Evolutionary conservation across 2,329 filamentous ascomycete genomes (phyloP).

Genomic region (Aspergillus caelatus): DNA sequence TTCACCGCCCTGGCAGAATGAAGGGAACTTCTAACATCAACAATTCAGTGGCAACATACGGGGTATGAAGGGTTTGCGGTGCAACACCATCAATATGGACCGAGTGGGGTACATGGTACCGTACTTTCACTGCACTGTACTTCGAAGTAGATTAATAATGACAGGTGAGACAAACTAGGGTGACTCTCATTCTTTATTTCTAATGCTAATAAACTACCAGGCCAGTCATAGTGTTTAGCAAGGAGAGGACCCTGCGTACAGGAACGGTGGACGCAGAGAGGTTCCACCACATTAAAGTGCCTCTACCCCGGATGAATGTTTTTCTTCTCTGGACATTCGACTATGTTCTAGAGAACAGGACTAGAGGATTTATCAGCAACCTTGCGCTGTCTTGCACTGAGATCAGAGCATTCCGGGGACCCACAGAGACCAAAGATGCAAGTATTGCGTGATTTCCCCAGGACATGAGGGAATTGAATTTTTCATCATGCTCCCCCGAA

Average conservation of each 20-base stretch:
- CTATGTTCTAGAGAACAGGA: slow-evolving; percentile 3
- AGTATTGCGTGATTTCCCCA: slow-evolving; percentile 45
- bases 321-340: neutral
- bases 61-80: neutral
- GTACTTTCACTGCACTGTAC: neutral
- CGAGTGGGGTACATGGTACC: neutral
- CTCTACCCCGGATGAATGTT: neutral
- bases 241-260: neutral
- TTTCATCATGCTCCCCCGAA: slow-evolving; percentile 27
- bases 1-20: neutral
- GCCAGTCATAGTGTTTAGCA: neutral
- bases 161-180: neutral
- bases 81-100: neutral
- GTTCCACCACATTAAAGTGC: neutral
- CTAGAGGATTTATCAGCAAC: slow-evolving; percentile 24
- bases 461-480: slow-evolving; percentile 34
- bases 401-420: slow-evolving; percentile 20
- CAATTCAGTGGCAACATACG: neutral
- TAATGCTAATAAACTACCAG: neutral
- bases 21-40: neutral
- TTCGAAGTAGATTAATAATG: neutral
- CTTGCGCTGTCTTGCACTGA: slow-evolving; percentile 10
- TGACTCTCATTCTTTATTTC: neutral
- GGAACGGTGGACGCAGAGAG: neutral
- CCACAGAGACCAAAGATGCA: slow-evolving; percentile 28